phyloP scores from a whole-genome alignment of 192 early-diverging fungal genomes.

The Coemansia guatemalensis region DNA sequence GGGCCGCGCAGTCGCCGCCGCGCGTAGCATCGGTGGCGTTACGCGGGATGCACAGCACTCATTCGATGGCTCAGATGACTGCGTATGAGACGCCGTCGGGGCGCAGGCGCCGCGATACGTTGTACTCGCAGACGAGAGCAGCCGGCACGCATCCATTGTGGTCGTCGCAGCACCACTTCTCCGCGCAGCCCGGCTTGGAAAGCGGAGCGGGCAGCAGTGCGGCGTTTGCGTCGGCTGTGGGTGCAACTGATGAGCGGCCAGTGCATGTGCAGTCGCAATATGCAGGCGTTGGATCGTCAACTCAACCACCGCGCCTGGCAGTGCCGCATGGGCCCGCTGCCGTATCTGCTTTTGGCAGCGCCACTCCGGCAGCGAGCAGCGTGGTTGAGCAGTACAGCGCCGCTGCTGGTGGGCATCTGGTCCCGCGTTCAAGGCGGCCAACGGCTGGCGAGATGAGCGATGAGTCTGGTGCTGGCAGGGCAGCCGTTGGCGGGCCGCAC shows the following conservation, averaged over 20 bases:
- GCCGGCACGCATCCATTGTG: constrained; percentile 3
- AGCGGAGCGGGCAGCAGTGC: background rate
- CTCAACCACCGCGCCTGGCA: background rate
- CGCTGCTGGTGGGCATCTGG: constrained; percentile 3
- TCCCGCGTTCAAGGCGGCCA: constrained; percentile 26
- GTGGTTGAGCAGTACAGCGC: constrained; percentile 19
- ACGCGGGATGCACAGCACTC: background rate
- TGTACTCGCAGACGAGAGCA: background rate
- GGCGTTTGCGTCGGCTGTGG: background rate
- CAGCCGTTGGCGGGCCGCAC: background rate
- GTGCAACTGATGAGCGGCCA: constrained; percentile 4
- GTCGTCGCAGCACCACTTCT: background rate
- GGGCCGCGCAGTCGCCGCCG: background rate
- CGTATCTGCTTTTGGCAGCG: constrained; percentile 17
- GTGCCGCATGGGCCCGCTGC: constrained; percentile 9
- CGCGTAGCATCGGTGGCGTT: background rate
- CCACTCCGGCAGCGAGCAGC: constrained; percentile 22
- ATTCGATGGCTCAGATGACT: background rate
- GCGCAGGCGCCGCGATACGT: background rate
- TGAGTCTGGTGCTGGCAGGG: constrained; percentile 3
- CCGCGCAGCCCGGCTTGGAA: background rate
- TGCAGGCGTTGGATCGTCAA: constrained; percentile 11
- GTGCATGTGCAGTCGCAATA: constrained; percentile 8
- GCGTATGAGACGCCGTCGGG: constrained; percentile 2
- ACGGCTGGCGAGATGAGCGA: constrained; percentile 16